A percentile compares a stretch with the other conserved stretches of the same genome.
These are phyloP conservation scores for Sindora glabra DNA, from an alignment of 306 rosid genomes.

Conservation along the genomic window DNA sequence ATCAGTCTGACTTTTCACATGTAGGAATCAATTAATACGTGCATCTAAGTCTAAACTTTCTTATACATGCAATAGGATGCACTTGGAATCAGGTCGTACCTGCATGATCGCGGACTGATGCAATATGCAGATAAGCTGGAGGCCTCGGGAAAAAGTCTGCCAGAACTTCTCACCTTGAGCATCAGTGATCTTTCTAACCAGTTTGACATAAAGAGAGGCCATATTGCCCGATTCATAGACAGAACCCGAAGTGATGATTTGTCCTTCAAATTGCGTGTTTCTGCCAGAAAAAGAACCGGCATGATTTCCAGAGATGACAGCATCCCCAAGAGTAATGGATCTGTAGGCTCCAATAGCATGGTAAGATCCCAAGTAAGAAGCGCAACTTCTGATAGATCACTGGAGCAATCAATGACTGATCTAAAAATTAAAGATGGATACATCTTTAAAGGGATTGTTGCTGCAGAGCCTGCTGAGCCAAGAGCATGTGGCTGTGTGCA, in stretches of 20 bases:
- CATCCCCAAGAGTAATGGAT: conserved; percentile 24
- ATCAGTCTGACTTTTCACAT: background rate
- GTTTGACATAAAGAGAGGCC: conserved; percentile 80
- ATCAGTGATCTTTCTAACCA: conserved; percentile 36
- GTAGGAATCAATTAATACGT: background rate
- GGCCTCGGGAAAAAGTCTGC: conserved; percentile 32
- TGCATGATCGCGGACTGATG: conserved; percentile 72
- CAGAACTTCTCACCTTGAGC: conserved; percentile 47
- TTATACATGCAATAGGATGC: conserved; percentile 54
- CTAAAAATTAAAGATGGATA: conserved; percentile 62
- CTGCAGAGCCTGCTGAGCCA: conserved; percentile 57
- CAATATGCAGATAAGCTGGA: conserved; percentile 78
- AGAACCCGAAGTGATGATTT: conserved; percentile 34
- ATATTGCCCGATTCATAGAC: conserved; percentile 69
- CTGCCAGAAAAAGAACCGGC: conserved; percentile 27
- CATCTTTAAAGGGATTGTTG: conserved; percentile 71
- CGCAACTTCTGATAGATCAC: conserved; percentile 23
- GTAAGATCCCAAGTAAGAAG: conserved; percentile 20
- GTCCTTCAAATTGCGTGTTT: conserved; percentile 1
- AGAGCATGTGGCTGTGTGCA: conserved; percentile 72
- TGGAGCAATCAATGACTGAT: conserved; percentile 44
- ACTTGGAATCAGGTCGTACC: conserved; percentile 70
- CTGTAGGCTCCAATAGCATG: conserved; percentile 24
- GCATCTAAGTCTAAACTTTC: background rate
- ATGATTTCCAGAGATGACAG: conserved; percentile 25